phyloP scores from a whole-genome alignment of 192 early-diverging fungal genomes.

The Mortierella antarctica region DNA sequence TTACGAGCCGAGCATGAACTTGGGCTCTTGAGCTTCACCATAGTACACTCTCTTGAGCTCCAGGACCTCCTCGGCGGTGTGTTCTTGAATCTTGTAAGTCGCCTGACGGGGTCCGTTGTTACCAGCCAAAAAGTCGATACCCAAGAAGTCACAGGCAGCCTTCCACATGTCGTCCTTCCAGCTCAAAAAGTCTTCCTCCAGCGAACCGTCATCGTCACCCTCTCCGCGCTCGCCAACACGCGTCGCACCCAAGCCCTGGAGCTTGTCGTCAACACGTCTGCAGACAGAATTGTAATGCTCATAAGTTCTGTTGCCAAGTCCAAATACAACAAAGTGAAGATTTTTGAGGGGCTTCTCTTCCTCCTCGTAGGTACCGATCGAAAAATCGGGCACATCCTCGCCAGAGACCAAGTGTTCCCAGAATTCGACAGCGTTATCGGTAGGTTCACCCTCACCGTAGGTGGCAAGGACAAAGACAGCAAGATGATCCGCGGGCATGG shows the following conservation, averaged over 20 bases:
- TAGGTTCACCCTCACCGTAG: slow-evolving; percentile 98
- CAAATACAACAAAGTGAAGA: slow-evolving; percentile 80
- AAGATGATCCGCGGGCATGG: slow-evolving; percentile 74
- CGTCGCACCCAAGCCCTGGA: slow-evolving; percentile 78
- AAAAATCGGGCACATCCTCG: slow-evolving; percentile 76
- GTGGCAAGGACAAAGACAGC: slow-evolving; percentile 96
- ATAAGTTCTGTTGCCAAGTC: slow-evolving; percentile 91
- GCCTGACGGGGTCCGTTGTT: slow-evolving; percentile 54
- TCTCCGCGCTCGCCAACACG: slow-evolving; percentile 86
- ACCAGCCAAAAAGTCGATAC: slow-evolving; percentile 63
- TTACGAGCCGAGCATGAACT: slow-evolving; percentile 52
- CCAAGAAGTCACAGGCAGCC: slow-evolving; percentile 78
- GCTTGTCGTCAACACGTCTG: slow-evolving; percentile 72
- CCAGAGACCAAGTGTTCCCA: slow-evolving; percentile 84
- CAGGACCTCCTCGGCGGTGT: slow-evolving; percentile 35
- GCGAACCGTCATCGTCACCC: slow-evolving; percentile 95
- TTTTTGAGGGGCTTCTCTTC: slow-evolving; percentile 64
- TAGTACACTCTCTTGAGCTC: slow-evolving; percentile 57
- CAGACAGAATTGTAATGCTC: slow-evolving; percentile 91
- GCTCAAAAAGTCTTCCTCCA: slow-evolving; percentile 96
- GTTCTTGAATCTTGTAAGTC: slow-evolving; percentile 66
- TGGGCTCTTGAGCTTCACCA: slow-evolving; percentile 62
- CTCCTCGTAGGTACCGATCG: slow-evolving; percentile 67
- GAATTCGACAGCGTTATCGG: slow-evolving; percentile 96
- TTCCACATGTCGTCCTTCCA: slow-evolving; percentile 94